Percentiles rank a stretch among this genome's conserved stretches.
Conservation (phyloP, 129 eudicot genomes). For the Flaveria brownii region DNA sequence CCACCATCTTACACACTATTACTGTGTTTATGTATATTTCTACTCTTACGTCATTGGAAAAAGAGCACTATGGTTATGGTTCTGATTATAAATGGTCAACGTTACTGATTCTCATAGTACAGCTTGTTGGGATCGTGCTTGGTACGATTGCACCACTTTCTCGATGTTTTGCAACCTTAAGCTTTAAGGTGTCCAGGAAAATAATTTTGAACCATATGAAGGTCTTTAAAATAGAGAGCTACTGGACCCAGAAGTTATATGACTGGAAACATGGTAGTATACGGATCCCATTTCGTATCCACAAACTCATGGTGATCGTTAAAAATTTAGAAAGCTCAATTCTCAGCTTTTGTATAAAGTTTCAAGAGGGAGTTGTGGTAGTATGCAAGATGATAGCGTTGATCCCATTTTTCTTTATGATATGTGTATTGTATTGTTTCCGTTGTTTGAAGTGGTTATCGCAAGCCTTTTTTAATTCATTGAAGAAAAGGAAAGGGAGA, state of each 20-base stretch:
- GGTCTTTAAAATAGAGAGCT: background rate
- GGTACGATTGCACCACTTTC: background rate
- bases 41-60: background rate
- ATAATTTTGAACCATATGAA: background rate
- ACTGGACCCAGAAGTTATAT: background rate
- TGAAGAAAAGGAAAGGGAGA: no score
- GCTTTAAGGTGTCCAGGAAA: background rate
- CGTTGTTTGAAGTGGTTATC: background rate
- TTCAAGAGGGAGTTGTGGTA: background rate
- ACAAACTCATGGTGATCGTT: background rate
- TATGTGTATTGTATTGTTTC: background rate
- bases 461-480: background rate
- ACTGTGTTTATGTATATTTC: background rate
- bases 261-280: background rate
- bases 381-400: background rate
- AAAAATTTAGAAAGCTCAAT: background rate
- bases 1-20: background rate
- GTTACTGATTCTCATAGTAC: background rate
- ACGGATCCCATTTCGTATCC: background rate
- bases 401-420: background rate
- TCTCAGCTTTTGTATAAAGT: background rate
- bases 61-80: background rate
- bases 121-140: background rate
- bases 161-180: background rate
- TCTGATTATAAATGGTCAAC: background rate